These are phyloP conservation scores for Leptodontidium sp. DNA, from an alignment of 2,329 filamentous ascomycete species.

Conservation along the genomic window DNA sequence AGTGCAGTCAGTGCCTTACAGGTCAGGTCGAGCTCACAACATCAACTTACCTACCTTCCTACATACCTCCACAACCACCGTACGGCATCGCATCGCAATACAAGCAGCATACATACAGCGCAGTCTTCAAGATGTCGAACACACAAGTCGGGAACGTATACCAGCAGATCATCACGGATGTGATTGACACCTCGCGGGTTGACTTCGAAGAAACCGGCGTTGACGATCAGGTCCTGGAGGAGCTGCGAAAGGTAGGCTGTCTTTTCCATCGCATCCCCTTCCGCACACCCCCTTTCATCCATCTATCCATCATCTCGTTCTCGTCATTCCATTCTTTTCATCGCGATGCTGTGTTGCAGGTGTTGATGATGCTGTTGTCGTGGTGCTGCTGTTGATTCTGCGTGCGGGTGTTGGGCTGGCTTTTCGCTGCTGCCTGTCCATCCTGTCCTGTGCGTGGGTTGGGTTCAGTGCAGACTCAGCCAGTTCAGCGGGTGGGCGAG, in stretches of 20 bases:
- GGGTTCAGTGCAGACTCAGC: constrained; percentile 14
- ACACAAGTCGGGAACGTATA: constrained; percentile 74
- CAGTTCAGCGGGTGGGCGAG: constrained; percentile 44
- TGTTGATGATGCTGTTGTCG: not conserved
- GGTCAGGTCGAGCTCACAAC: not conserved
- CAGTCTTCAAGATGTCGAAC: constrained; percentile 44
- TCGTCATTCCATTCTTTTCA: not conserved
- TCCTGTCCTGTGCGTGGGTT: constrained; percentile 30
- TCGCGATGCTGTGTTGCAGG: not conserved
- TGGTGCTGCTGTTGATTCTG: not conserved
- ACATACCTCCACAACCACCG: not conserved
- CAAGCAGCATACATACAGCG: constrained; percentile 14
- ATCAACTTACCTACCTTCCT: not conserved
- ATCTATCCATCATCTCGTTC: constrained; percentile 13
- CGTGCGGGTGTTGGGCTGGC: not conserved
- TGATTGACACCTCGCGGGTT: constrained; percentile 89
- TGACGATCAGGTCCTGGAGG: constrained; percentile 84
- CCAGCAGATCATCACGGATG: constrained; percentile 78
- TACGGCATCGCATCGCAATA: constrained; percentile 4
- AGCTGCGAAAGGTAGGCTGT: constrained; percentile 81
- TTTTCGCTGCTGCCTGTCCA: constrained; percentile 29
- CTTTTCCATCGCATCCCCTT: not conserved
- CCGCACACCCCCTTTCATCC: constrained; percentile 7
- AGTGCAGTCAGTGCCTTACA: not conserved
- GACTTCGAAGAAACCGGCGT: constrained; percentile 98